These are phyloP conservation scores for Syncephalastrum racemosum DNA, from an alignment of 371 early-diverging fungal genomes.

Conservation along the genomic window DNA sequence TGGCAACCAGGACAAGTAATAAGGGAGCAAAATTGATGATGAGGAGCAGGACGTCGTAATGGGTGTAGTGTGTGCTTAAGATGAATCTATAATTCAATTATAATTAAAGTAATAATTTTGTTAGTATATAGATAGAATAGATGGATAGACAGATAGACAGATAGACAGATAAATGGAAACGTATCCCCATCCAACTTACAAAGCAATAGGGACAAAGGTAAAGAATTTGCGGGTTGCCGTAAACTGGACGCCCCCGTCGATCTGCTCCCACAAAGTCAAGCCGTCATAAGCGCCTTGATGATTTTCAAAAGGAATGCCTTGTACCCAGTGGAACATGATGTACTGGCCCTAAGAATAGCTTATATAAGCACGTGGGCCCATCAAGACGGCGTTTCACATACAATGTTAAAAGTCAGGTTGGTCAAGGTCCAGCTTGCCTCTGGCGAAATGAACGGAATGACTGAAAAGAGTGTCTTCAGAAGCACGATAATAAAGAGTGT, in stretches of 20 bases:
- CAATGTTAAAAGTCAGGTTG: slow-evolving; percentile 86
- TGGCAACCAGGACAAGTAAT: slow-evolving; percentile 84
- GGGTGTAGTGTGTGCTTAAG: slow-evolving; percentile 92
- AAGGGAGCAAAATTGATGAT: slow-evolving; percentile 82
- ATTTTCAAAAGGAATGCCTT: slow-evolving; percentile 92
- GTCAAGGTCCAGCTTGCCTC: slow-evolving; percentile 97
- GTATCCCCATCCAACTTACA: slow-evolving; percentile 62
- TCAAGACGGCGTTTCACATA: slow-evolving; percentile 41
- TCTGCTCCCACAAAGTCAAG: slow-evolving; percentile 97
- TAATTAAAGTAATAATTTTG: slow-evolving; percentile 1
- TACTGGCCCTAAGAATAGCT: slow-evolving; percentile 72
- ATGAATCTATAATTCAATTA: slow-evolving; percentile 71
- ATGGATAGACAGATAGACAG: too few species aligned
- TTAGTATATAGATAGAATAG: slow-evolving; percentile 1
- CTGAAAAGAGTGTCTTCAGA: slow-evolving; percentile 81
- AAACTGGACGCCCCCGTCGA: slow-evolving; percentile 94
- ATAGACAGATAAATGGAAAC: too few species aligned
- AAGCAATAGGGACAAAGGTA: slow-evolving; percentile 86
- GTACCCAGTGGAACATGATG: slow-evolving; percentile 95
- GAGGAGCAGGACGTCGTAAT: slow-evolving; percentile 88
- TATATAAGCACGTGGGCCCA: slow-evolving; percentile 22
- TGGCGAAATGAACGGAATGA: slow-evolving; percentile 86
- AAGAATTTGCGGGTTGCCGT: slow-evolving; percentile 97
- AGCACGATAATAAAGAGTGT: slow-evolving; percentile 76
- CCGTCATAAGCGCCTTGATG: slow-evolving; percentile 95